Base-by-base conservation (phyloP, 1,139 yeast species). In the Cylindricascospora bacillispora region DNA sequence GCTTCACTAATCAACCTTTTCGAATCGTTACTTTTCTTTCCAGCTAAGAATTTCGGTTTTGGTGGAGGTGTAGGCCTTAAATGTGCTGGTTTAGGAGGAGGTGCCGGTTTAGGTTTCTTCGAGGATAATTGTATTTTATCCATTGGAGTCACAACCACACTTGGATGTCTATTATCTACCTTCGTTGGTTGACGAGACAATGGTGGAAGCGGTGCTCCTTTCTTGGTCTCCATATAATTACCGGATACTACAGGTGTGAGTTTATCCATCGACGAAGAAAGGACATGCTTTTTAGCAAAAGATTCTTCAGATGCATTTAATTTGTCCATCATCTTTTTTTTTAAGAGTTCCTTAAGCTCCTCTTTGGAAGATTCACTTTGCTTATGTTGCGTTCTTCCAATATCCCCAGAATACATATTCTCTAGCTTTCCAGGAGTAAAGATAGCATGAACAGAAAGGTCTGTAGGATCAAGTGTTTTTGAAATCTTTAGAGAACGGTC, bases 41-140 rank as follows among this genome's bases (percentile, higher is more conserved):
- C 41, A 13, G 38, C 29, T n/a, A 45, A 36, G 30, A 37, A 40
- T 4, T 43, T 34, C n/a, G 55, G 54, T 36, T 49, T 49, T 16
- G 39, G 29, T 9, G 55, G 53, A 7, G 37, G 41, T 22, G 40
- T 39, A 4, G 48, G 49, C 22, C 39, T 43, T 26, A 46, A 28
- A 34, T 41, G 46, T 3, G 35, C 43, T 3, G 49, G 50, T 28
- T 47, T 47, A 5, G 41, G 36, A 5, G 51, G 47, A 9, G 37
- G 35, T 10, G 28, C 27, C 7, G 44, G 41, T n/a, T 27, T 33
- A 4, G 35, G 13, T 17, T 32, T 40, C 11, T 18, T 14, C 23
- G 31, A 29, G 15, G 17, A 6, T 13, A 4, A 10, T 11, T 9
- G 7, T 6, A 5, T 25, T 6, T 25, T 19, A 13, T 13, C 13